These are phyloP conservation scores for Candida broadrunensis DNA, from an alignment of 805 yeast species.

Conservation along the genomic window DNA sequence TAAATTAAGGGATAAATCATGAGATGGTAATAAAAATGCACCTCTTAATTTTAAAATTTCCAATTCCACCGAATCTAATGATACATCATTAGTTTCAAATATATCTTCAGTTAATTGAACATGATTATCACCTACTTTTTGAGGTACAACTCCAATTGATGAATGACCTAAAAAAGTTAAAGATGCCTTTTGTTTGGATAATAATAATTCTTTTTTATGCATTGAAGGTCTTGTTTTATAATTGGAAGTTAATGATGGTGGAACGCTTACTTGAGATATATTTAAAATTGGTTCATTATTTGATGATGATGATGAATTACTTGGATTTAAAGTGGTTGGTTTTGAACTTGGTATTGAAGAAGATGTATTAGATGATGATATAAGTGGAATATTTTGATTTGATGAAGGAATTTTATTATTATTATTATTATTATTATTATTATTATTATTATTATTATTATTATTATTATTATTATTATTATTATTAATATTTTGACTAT, in stretches of 20 bases:
- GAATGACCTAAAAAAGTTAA: constrained; percentile 54
- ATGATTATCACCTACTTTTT: constrained; percentile 47
- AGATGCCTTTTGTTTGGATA: constrained; percentile 22
- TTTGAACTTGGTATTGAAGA: background rate
- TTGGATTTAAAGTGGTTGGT: background rate
- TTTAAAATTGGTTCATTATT: constrained; percentile 37
- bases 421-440: background rate
- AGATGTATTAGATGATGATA: background rate
- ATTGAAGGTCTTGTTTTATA: constrained; percentile 38
- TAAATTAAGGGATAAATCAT: constrained; percentile 56
- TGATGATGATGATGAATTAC: constrained; percentile 4
- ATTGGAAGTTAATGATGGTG: constrained; percentile 41
- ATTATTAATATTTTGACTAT: no score
- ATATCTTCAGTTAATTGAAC: constrained; percentile 41
- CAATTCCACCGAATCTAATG: constrained; percentile 57
- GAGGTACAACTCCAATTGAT: constrained; percentile 46
- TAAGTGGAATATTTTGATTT: background rate
- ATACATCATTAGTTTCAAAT: constrained; percentile 29
- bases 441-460: background rate
- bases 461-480: background rate
- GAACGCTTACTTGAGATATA: constrained; percentile 39
- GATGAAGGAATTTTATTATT: background rate
- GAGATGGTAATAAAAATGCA: constrained; percentile 66
- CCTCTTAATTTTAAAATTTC: constrained; percentile 64
- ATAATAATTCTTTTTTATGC: constrained; percentile 30